A percentile compares a stretch with the other conserved stretches of the same genome.
Conservation (phyloP, 768 basidiomycete species). For the Termitomyces sp. region DNA sequence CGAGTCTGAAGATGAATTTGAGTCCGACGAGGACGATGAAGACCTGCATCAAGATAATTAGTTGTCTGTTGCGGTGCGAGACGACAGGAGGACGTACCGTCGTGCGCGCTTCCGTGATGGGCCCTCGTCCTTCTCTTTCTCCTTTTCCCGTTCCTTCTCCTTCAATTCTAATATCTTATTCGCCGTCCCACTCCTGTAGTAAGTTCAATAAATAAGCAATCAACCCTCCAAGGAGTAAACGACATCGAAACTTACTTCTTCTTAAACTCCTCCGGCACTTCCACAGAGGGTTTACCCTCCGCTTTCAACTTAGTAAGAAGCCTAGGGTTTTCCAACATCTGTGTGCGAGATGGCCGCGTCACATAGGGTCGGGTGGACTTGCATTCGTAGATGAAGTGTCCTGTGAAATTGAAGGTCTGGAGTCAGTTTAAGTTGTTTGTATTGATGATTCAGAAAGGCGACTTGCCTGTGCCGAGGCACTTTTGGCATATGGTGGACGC, state of each 20-base stretch:
- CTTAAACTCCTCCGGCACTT: slow-evolving; percentile 91
- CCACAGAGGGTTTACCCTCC: slow-evolving; percentile 73
- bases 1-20: slow-evolving; percentile 3
- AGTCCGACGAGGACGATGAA: slow-evolving; percentile 10
- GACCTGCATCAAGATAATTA: slow-evolving; percentile 3
- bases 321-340: slow-evolving; percentile 78
- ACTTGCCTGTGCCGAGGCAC: slow-evolving; percentile 65
- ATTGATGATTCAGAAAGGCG: no score
- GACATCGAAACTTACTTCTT: slow-evolving; percentile 50
- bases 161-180: slow-evolving; percentile 81
- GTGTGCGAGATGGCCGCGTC: slow-evolving; percentile 84
- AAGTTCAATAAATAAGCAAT: not conserved
- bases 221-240: not conserved
- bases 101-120: slow-evolving; percentile 35
- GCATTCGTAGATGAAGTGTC: slow-evolving; percentile 93
- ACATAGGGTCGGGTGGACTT: slow-evolving; percentile 78
- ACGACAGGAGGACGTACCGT: slow-evolving; percentile 24
- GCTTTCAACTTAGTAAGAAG: slow-evolving; percentile 62
- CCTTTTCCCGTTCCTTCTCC: slow-evolving; percentile 64
- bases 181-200: slow-evolving; percentile 67
- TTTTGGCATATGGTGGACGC: slow-evolving; percentile 78
- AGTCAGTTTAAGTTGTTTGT: not conserved
- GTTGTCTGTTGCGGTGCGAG: not conserved
- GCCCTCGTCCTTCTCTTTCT: slow-evolving; percentile 33
- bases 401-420: slow-evolving; percentile 28